Percentiles rank a stretch among this genome's conserved stretches.
These are phyloP conservation scores for Scleromitrula shiraiana DNA, from an alignment of 2,329 filamentous ascomycete genomes.

Conservation along the genomic window DNA sequence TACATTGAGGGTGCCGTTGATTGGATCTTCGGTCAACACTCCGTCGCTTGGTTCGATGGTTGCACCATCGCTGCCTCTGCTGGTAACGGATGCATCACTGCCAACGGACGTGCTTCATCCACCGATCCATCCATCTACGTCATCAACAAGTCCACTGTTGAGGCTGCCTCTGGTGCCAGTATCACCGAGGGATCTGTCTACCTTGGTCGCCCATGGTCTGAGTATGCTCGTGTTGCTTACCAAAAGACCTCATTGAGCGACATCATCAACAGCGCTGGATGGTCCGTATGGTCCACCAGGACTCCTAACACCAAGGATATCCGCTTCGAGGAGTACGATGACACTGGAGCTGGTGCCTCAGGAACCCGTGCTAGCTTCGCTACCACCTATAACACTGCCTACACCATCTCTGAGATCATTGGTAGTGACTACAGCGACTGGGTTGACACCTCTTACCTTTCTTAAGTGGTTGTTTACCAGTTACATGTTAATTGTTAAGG, in stretches of 20 bases:
- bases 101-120: constrained; percentile 35
- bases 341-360: constrained; percentile 42
- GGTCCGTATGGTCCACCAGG: constrained; percentile 39
- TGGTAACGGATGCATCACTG: constrained; percentile 29
- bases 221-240: constrained; percentile 43
- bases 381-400: constrained; percentile 32
- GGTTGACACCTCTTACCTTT: constrained; percentile 37
- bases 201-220: constrained; percentile 45
- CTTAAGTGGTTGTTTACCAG: too few species aligned
- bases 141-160: constrained; percentile 38
- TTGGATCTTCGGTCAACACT: constrained; percentile 50
- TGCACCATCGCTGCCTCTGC: constrained; percentile 40
- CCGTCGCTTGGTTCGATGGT: constrained; percentile 34
- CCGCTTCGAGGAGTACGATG: constrained; percentile 44
- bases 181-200: constrained; percentile 36
- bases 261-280: constrained; percentile 45
- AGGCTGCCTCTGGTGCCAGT: constrained; percentile 33
- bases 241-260: constrained; percentile 39
- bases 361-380: constrained; percentile 42
- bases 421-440: constrained; percentile 36
- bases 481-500: too few species aligned
- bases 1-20: constrained; percentile 52
- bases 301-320: constrained; percentile 39
- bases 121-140: constrained; percentile 42
- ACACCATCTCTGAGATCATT: constrained; percentile 38